Percentiles rank a stretch among this genome's conserved stretches.
Evolutionary conservation across 805 yeast genomes (phyloP).

Genomic region (Nakazawaea pomicola): DNA sequence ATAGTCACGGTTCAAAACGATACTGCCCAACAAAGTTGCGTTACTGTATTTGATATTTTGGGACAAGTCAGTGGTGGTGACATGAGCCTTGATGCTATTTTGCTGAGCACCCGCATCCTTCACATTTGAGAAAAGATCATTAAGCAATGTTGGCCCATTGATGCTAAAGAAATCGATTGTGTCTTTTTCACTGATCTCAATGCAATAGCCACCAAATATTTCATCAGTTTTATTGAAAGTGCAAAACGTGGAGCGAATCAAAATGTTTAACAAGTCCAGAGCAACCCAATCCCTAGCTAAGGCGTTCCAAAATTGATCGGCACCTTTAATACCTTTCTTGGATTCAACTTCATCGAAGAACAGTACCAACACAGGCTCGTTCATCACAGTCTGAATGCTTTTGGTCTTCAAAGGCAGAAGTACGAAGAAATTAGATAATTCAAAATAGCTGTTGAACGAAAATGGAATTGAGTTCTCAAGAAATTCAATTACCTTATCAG

Average conservation of each 20-base stretch:
- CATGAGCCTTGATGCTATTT: slow-evolving; percentile 17
- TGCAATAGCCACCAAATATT: slow-evolving; percentile 31
- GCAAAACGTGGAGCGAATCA: slow-evolving; percentile 40
- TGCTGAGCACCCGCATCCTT: slow-evolving; percentile 5
- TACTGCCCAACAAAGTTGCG: too few species aligned
- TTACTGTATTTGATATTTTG: neutral
- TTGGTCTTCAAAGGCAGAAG: too few species aligned
- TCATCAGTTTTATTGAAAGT: slow-evolving; percentile 23
- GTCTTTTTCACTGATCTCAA: slow-evolving; percentile 30
- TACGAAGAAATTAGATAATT: slow-evolving; percentile 1
- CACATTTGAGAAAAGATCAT: slow-evolving; percentile 14
- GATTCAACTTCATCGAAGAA: slow-evolving; percentile 1
- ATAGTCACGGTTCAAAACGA: slow-evolving; percentile 4
- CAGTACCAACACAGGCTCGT: slow-evolving; percentile 1
- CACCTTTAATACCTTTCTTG: neutral
- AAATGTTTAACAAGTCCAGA: slow-evolving; percentile 24
- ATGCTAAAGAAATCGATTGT: slow-evolving; percentile 25
- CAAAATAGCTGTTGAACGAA: neutral
- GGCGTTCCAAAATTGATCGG: slow-evolving; percentile 26
- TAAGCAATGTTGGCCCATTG: slow-evolving; percentile 16
- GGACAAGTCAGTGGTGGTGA: neutral
- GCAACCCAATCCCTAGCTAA: slow-evolving; percentile 37
- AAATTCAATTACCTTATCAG: slow-evolving; percentile 1
- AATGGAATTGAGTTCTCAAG: slow-evolving; percentile 8
- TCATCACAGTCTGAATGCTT: too few species aligned